These are phyloP conservation scores for Suillus tomentosus DNA, from an alignment of 768 basidiomycete genomes.

Conservation along the genomic window DNA sequence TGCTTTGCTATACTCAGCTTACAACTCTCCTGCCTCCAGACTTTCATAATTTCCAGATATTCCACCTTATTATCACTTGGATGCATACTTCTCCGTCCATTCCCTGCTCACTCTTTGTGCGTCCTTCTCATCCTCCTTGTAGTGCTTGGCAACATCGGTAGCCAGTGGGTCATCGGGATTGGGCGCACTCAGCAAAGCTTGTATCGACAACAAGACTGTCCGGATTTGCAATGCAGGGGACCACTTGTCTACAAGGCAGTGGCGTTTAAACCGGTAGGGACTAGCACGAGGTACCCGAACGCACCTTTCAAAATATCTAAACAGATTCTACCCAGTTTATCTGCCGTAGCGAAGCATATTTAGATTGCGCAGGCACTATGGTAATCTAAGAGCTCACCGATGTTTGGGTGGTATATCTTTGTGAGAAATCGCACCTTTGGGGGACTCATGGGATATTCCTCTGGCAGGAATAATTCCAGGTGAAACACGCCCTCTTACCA, in stretches of 20 bases:
- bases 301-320: conserved; percentile 95
- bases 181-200: conserved; percentile 93
- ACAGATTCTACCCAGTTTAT: conserved; percentile 98
- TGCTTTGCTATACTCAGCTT: conserved; percentile 12
- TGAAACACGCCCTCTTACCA: conserved; percentile 84
- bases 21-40: conserved; percentile 12
- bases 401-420: conserved; percentile 99
- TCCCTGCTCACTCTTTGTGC: conserved; percentile 91
- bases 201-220: conserved; percentile 94
- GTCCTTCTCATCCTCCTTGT: conserved; percentile 95
- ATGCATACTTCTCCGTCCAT: conserved; percentile 93
- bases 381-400: conserved; percentile 63
- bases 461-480: conserved; percentile 96
- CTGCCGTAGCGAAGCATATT: conserved; percentile 40
- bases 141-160: conserved; percentile 95
- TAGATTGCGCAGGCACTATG: conserved; percentile 7
- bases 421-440: conserved; percentile 98
- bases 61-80: conserved; percentile 21
- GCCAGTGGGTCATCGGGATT: conserved; percentile 97
- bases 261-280: not conserved
- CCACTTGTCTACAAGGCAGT: conserved; percentile 82
- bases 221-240: conserved; percentile 98
- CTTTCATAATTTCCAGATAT: not conserved
- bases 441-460: conserved; percentile 99
- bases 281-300: conserved; percentile 16